Conservation (phyloP, 2,329 filamentous ascomycete species). For the Colletotrichum chrysophilum region DNA sequence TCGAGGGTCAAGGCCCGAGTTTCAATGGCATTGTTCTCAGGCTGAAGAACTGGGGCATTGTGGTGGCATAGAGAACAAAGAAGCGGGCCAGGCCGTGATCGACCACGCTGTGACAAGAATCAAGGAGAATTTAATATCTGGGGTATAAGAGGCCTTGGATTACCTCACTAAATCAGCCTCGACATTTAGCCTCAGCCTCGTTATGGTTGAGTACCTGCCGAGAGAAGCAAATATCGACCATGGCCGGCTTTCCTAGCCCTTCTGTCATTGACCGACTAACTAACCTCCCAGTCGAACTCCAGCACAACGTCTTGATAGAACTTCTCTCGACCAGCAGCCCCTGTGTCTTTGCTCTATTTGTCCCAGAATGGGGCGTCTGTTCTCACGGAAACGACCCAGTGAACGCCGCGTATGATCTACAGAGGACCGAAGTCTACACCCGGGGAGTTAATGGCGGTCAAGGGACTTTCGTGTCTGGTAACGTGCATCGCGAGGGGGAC, state of each 20-base stretch:
- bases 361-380: conserved; percentile 16
- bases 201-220: too few species aligned
- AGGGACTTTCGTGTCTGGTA: background rate
- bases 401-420: conserved; percentile 6
- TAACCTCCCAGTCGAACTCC: conserved; percentile 6
- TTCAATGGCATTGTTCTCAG: background rate
- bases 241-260: background rate
- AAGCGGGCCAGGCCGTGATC: background rate
- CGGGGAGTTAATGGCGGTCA: background rate
- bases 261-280: background rate
- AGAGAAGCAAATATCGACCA: background rate
- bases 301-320: conserved; percentile 1
- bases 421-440: conserved; percentile 13
- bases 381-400: background rate
- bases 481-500: background rate
- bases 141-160: background rate
- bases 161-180: too few species aligned
- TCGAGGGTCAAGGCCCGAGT: background rate
- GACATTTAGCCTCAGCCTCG: too few species aligned
- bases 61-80: background rate
- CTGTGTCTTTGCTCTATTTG: conserved; percentile 11
- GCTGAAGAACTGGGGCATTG: background rate
- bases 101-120: background rate
- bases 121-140: background rate
- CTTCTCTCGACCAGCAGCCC: background rate